These are phyloP conservation scores for Reticulascus tulasneorum DNA, from an alignment of 2,329 filamentous ascomycete species.

Conservation along the genomic window DNA sequence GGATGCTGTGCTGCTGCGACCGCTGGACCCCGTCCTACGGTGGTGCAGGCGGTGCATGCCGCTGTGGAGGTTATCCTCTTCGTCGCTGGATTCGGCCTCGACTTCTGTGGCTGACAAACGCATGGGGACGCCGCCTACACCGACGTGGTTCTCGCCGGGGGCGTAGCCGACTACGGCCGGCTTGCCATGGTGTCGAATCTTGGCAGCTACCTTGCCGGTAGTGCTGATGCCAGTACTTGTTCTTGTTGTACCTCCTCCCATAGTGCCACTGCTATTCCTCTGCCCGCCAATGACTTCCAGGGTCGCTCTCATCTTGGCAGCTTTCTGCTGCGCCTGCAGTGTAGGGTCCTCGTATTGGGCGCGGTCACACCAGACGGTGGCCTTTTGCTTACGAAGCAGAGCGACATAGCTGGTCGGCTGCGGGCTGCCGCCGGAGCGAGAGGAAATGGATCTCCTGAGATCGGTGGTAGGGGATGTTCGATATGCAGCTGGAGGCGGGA, in stretches of 20 bases:
- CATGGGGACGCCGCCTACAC: constrained; percentile 77
- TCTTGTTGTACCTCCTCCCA: constrained; percentile 39
- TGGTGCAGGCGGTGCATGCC: constrained; percentile 57
- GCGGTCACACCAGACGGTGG: constrained; percentile 96
- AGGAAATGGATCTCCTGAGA: constrained; percentile 74
- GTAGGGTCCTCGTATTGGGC: constrained; percentile 89
- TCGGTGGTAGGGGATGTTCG: constrained; percentile 53
- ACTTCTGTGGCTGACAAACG: constrained; percentile 94
- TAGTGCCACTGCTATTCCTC: constrained; percentile 45
- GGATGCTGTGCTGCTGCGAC: constrained; percentile 59
- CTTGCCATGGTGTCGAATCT: constrained; percentile 85
- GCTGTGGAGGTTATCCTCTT: constrained; percentile 53
- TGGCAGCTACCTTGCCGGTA: constrained; percentile 67
- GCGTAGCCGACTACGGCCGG: constrained; percentile 75
- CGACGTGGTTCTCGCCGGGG: constrained; percentile 70
- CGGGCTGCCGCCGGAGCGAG: constrained; percentile 57
- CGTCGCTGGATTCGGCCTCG: constrained; percentile 79
- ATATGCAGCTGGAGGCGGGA: constrained; percentile 55
- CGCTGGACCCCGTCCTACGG: constrained; percentile 70
- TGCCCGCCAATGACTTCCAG: constrained; percentile 71
- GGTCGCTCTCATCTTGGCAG: constrained; percentile 81
- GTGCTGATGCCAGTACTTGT: constrained; percentile 60
- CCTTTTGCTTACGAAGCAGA: constrained; percentile 93
- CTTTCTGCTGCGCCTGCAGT: constrained; percentile 74
- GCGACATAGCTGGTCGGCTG: constrained; percentile 82